Evolutionary conservation across 2,329 filamentous ascomycete species (phyloP).

Genomic region (Colletotrichum melonis): DNA sequence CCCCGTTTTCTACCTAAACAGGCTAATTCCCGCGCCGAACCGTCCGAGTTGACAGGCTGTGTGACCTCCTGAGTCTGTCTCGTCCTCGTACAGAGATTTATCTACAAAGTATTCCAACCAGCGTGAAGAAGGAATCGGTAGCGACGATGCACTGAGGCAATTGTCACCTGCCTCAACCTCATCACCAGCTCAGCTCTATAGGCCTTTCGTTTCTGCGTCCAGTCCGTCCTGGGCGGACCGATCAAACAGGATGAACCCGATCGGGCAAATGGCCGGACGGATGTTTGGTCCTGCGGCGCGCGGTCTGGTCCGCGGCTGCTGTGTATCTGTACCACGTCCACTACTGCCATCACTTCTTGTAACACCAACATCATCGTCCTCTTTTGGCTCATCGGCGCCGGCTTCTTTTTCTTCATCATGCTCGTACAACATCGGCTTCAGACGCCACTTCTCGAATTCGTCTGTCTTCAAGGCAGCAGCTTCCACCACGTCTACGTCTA

Average conservation of each 20-base stretch:
- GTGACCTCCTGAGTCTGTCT: not conserved
- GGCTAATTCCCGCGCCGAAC: constrained; percentile 18
- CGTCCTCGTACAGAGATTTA: constrained; percentile 28
- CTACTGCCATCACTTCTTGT: not conserved
- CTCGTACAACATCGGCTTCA: constrained; percentile 21
- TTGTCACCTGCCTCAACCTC: constrained; percentile 18
- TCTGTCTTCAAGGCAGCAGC: constrained; percentile 1
- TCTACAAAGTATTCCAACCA: not conserved
- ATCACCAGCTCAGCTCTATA: constrained; percentile 7
- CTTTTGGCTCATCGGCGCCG: not conserved
- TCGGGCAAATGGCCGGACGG: constrained; percentile 33
- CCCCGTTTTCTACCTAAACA: constrained; percentile 27
- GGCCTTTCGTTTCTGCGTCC: not conserved
- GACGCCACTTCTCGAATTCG: constrained; percentile 12
- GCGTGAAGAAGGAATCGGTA: not conserved
- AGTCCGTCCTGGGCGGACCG: not conserved
- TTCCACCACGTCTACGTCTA: not conserved
- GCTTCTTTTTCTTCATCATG: not conserved
- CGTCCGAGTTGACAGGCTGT: constrained; percentile 5
- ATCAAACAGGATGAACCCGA: constrained; percentile 27
- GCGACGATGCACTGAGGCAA: not conserved
- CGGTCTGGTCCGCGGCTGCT: constrained; percentile 11
- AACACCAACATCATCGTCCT: not conserved
- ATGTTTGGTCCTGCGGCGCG: constrained; percentile 2
- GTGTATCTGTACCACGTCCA: not conserved